phyloP scores from a whole-genome alignment of 192 early-diverging fungal genomes.

The Coemansia sp. region DNA sequence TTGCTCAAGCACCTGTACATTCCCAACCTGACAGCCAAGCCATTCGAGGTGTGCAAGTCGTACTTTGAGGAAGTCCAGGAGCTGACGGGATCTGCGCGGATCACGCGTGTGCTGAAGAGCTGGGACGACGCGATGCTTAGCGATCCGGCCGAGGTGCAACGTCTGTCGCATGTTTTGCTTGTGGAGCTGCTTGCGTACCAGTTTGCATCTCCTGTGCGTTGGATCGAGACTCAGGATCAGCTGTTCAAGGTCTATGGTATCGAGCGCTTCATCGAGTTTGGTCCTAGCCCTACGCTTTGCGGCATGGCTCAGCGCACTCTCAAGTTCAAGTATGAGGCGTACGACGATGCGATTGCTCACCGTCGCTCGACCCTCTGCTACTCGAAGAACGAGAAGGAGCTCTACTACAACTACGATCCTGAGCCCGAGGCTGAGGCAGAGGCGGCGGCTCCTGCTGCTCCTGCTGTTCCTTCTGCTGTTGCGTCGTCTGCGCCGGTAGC shows the following conservation, averaged over 20 bases:
- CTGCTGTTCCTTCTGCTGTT: constrained; percentile 53
- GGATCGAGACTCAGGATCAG: constrained; percentile 97
- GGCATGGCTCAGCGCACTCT: constrained; percentile 94
- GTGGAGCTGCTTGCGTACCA: constrained; percentile 93
- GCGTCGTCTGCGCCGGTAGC: constrained; percentile 58
- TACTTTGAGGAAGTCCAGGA: constrained; percentile 80
- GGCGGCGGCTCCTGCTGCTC: constrained; percentile 34
- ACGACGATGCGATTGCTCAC: constrained; percentile 91
- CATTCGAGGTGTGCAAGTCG: constrained; percentile 76
- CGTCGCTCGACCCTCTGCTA: constrained; percentile 88
- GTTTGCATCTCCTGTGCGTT: constrained; percentile 92
- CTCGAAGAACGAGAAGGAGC: constrained; percentile 88
- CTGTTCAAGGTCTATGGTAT: constrained; percentile 85
- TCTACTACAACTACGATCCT: constrained; percentile 90
- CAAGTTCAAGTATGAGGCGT: constrained; percentile 95
- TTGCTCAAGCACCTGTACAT: constrained; percentile 87
- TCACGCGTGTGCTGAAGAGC: constrained; percentile 76
- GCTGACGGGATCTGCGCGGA: constrained; percentile 73
- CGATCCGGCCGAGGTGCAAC: constrained; percentile 81
- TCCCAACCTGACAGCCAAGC: constrained; percentile 91
- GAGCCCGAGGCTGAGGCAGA: constrained; percentile 61
- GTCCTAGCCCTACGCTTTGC: constrained; percentile 86
- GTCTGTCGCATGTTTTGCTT: constrained; percentile 82
- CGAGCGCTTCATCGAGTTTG: constrained; percentile 89
- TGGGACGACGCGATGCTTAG: constrained; percentile 72